Evolutionary conservation across 2,329 filamentous ascomycete species (phyloP).

Genomic region (Pseudonectria foliicola): DNA sequence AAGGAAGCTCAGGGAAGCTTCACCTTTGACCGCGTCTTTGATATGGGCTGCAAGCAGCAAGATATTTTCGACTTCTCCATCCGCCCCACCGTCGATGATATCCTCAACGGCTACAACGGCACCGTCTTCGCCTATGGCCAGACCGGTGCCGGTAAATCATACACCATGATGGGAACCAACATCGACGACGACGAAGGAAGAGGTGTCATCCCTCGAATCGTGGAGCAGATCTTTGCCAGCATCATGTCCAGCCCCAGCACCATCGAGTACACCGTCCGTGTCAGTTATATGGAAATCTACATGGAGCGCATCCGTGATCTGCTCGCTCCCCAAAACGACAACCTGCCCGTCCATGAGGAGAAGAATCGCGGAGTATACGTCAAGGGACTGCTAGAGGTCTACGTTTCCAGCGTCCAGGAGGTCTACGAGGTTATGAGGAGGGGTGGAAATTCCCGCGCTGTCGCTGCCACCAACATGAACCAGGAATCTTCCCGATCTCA

Average conservation of each 20-base stretch:
- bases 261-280: slow-evolving; percentile 97
- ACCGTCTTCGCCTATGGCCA: slow-evolving; percentile 98
- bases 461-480: slow-evolving; percentile 98
- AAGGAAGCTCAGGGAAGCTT: slow-evolving; percentile 77
- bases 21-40: slow-evolving; percentile 97
- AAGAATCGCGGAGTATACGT: slow-evolving; percentile 95
- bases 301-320: slow-evolving; percentile 98
- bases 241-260: slow-evolving; percentile 86
- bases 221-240: slow-evolving; percentile 94
- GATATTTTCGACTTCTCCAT: slow-evolving; percentile 99
- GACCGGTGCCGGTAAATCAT: slow-evolving; percentile 97
- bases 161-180: slow-evolving; percentile 78
- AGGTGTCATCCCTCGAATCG: slow-evolving; percentile 93
- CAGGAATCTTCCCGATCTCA: slow-evolving; percentile 96
- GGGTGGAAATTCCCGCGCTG: slow-evolving; percentile 82
- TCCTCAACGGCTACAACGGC: slow-evolving; percentile 97
- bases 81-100: slow-evolving; percentile 90
- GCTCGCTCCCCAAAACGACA: slow-evolving; percentile 87
- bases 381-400: slow-evolving; percentile 89
- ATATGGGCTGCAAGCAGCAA: slow-evolving; percentile 80
- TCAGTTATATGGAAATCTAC: slow-evolving; percentile 99
- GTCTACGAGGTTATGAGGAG: slow-evolving; percentile 96
- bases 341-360: slow-evolving; percentile 95
- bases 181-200: slow-evolving; percentile 84
- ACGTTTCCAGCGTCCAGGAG: slow-evolving; percentile 90